Evolutionary conservation across 768 basidiomycete genomes (phyloP).

Genomic region (Russula sp.): DNA sequence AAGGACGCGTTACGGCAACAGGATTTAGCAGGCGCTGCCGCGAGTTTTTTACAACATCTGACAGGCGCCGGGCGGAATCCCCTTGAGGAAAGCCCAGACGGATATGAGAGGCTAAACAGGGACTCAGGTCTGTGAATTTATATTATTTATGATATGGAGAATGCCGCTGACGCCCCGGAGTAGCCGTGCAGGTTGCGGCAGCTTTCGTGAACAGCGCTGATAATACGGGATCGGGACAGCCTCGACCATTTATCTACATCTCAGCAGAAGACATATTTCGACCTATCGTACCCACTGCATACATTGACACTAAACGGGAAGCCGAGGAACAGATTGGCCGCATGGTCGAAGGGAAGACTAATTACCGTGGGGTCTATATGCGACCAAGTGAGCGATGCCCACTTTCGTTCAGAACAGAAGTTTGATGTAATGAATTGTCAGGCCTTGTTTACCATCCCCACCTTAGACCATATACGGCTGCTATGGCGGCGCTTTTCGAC

Average conservation of each 20-base stretch:
- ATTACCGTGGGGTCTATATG: conserved; percentile 74
- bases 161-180: conserved; percentile 15
- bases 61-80: conserved; percentile 51
- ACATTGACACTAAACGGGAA: conserved; percentile 92
- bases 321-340: conserved; percentile 71
- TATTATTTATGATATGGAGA: not conserved
- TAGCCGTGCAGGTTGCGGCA: conserved; percentile 74
- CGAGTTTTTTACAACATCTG: conserved; percentile 45
- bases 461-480: conserved; percentile 82
- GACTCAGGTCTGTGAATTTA: conserved; percentile 68
- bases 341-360: conserved; percentile 45
- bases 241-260: conserved; percentile 83
- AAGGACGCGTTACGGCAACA: conserved; percentile 67
- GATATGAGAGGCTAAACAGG: conserved; percentile 83
- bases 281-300: conserved; percentile 78
- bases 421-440: conserved; percentile 34
- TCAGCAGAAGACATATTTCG: conserved; percentile 94
- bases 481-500: conserved; percentile 79
- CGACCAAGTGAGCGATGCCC: conserved; percentile 70
- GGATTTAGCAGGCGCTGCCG: conserved; percentile 50
- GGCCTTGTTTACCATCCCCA: conserved; percentile 97
- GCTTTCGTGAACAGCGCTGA: conserved; percentile 56
- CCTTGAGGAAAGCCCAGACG: conserved; percentile 46
- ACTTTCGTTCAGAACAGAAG: conserved; percentile 5
- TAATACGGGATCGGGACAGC: conserved; percentile 31